Evolutionary conservation across 2,329 filamentous ascomycete genomes (phyloP).

Genomic region (Hypoxylon sp.): DNA sequence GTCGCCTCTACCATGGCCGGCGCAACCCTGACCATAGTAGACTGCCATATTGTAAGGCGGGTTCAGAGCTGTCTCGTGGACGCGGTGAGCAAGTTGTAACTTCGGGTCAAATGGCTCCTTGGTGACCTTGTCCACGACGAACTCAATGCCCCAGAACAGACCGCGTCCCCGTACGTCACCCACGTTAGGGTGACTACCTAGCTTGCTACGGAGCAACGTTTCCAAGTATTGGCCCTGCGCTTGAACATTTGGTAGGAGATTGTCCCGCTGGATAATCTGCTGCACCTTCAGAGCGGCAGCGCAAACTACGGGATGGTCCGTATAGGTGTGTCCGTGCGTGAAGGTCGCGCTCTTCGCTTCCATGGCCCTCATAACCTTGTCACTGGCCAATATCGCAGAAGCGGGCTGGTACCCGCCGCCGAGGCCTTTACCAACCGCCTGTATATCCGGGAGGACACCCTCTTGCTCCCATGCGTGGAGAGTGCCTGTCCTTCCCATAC

Average conservation of each 20-base stretch:
- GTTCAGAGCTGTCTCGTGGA: conserved; percentile 30
- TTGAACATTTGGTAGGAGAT: conserved; percentile 54
- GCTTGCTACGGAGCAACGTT: conserved; percentile 45
- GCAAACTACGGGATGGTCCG: conserved; percentile 56
- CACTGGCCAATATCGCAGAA: conserved; percentile 68
- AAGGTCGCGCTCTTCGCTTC: conserved; percentile 59
- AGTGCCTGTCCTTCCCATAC: conserved; percentile 63
- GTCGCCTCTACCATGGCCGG: conserved; percentile 40
- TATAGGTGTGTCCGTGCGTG: conserved; percentile 71
- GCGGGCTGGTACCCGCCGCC: conserved; percentile 71
- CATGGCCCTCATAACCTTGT: conserved; percentile 62
- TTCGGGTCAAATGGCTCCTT: conserved; percentile 52
- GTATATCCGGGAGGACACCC: conserved; percentile 67
- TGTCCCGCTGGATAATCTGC: conserved; percentile 53
- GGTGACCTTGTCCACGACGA: conserved; percentile 55
- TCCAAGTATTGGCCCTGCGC: conserved; percentile 51
- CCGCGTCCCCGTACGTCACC: conserved; percentile 59
- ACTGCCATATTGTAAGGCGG: conserved; percentile 34
- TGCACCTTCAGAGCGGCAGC: conserved; percentile 58
- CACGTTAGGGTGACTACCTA: conserved; percentile 55
- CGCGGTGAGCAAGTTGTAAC: conserved; percentile 34
- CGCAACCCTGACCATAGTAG: conserved; percentile 45
- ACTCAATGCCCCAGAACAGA: conserved; percentile 60
- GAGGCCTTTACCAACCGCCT: conserved; percentile 72
- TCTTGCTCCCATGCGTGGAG: conserved; percentile 68